Base-by-base conservation (phyloP, 1,139 yeast genomes). In the Pneumocystis oryctolagi region DNA sequence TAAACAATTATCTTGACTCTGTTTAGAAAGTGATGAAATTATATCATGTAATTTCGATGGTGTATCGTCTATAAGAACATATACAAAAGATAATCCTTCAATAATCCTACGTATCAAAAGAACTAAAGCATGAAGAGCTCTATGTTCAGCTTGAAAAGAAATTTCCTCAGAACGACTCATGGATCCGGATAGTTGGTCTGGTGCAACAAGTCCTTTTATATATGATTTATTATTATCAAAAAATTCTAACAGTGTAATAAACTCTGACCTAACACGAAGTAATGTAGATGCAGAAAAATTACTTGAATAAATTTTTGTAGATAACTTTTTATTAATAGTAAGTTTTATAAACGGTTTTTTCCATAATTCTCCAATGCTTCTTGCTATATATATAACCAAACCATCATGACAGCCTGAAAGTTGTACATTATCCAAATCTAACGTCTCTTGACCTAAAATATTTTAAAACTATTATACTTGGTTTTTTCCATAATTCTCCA, bases 381-480 rank as follows among this genome's bases (percentile, higher is more conserved):
- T 81, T 0, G 96, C 80, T 47, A 89, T 76, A 65, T 90, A 80
- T 59, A 89, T 79, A 25, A 94, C 84, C n/a, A 89, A 81, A 62
- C 97, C 97, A 73, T 89, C 92, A 70, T 90, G 89, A 67, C 97
- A 78, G 68, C 96, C 96, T 74, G 96, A 87, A 67, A 92, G 79
- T 42, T 88, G 82, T 9, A 92, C 96, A 70, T 85, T 84, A 68
- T 85, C 89, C 60, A 85, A 79, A 16, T 61, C 58, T 2, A 62
- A 63, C 20, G n/a, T 30, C 14, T 57, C 55, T 25, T 47, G 55
- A 3, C 55, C 55, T 47, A 25, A 25, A 9, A 12, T 47, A 3
- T 25, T 47, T 42, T 8, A 42, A 20, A 47, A 47, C 8, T 47
- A 47, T n/a, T n/a, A n/a, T n/a, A n/a, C n/a, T n/a, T 63, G 83